Evolutionary conservation across 176 grass and related monocot genomes (phyloP), one percentile per base, ranked within the genome.

Genomic region (Hsuehochloa calcarea): DNA sequence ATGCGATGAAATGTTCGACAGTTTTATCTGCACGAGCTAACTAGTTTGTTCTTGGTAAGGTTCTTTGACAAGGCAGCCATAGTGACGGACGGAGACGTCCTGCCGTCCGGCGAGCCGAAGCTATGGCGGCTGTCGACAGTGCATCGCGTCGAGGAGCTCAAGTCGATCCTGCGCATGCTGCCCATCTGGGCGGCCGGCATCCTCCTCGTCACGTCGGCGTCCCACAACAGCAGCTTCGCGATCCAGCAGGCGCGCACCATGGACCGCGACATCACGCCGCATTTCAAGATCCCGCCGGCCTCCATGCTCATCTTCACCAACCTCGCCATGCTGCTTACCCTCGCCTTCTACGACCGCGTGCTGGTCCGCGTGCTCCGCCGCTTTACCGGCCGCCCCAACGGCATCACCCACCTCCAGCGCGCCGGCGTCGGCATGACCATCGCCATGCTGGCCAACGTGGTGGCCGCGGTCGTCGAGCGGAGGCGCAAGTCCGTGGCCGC

Each of bases 91-190:
- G 85, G 76, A 20, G 94, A 97, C 83, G 83, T 92, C 20, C 58
- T 82, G 51, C 81, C 82, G 6, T 88, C 94, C 43, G 92, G 94
- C 75, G 17, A 62, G 54, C 85, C 94, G 8, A 84, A 83, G 65
- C 88, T 89, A 10, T 97, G 94, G 94, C 84, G 68, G 19, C 44
- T 97, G 75, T 87, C 92, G 41, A 97, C 94, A 6, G 94, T 97
- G 64, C 94, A 97, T 79, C 92, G 94, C 14, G 85, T 97, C 5
- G 94, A 97, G 84, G 94, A 97, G 86, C 80, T 97, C 68, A 94
- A 97, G 82, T 94, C 94, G 22, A 94, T 97, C 80, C 68, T 97
- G 5, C 81, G 94, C 2, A 87, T 94, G 90, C 82, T 97, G 16
- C 94, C 94, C 8, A 94, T 97, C 70, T 94, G 94, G 85, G 85